Percentiles rank a stretch among this genome's conserved stretches.
These are phyloP conservation scores for Cladobotryum protrusum DNA, from an alignment of 2,329 filamentous ascomycete species.

Conservation along the genomic window DNA sequence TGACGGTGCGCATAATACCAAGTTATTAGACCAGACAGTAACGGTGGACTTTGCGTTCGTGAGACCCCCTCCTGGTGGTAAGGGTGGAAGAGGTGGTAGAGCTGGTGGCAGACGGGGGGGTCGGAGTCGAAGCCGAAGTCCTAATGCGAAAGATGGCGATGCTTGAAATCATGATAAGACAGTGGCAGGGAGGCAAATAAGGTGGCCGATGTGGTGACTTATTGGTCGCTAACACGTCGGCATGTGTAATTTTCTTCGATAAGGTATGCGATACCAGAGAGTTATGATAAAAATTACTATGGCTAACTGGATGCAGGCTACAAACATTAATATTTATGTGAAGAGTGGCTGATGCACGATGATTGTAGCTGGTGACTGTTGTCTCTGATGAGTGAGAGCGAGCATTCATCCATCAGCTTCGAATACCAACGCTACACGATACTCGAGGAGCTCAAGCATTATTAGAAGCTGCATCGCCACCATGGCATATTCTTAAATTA, in stretches of 20 bases:
- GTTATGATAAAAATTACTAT: background rate
- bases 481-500: too few species aligned
- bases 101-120: constrained; percentile 34
- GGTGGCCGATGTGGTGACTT: constrained; percentile 10
- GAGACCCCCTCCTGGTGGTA: constrained; percentile 59
- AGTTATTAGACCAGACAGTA: constrained; percentile 76
- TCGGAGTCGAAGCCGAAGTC: constrained; percentile 45
- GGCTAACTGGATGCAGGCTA: constrained; percentile 8
- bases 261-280: constrained; percentile 6
- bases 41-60: constrained; percentile 82
- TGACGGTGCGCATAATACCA: constrained; percentile 68
- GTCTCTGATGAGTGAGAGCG: too few species aligned
- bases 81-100: constrained; percentile 31
- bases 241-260: constrained; percentile 5
- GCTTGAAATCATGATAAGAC: constrained; percentile 14
- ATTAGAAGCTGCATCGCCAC: too few species aligned
- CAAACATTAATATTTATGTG: background rate
- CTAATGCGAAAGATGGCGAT: constrained; percentile 33
- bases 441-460: too few species aligned
- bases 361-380: too few species aligned
- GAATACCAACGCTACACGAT: too few species aligned
- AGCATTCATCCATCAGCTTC: too few species aligned
- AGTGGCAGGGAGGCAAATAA: background rate
- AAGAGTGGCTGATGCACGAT: background rate
- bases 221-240: constrained; percentile 6